Conservation (phyloP, 169 alveolate genomes). For the Cryptosporidium muris region DNA sequence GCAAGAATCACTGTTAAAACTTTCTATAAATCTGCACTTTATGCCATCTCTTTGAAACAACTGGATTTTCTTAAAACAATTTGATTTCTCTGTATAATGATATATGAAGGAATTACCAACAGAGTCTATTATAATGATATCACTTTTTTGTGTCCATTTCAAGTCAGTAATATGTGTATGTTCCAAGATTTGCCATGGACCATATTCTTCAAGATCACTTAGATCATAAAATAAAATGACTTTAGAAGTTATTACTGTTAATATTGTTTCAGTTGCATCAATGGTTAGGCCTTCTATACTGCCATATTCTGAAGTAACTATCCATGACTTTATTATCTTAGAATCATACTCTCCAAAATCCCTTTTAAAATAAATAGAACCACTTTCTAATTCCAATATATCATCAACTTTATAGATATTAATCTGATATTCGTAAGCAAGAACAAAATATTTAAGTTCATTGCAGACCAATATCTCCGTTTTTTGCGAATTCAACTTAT, state of each 20-base stretch:
- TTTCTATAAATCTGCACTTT: constrained; percentile 9
- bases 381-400: not conserved
- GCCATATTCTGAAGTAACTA: too few species aligned
- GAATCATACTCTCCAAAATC: too few species aligned
- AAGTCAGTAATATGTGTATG: constrained; percentile 13
- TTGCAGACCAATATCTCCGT: constrained; percentile 32
- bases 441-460: constrained; percentile 16
- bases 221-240: constrained; percentile 23
- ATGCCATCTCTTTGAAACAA: not conserved
- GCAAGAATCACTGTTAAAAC: not conserved
- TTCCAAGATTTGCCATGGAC: constrained; percentile 16
- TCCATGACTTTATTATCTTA: too few species aligned
- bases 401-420: constrained; percentile 7
- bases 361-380: constrained; percentile 3
- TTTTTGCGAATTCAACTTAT: not conserved
- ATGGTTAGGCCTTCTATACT: too few species aligned
- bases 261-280: not conserved
- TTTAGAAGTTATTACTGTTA: constrained; percentile 1
- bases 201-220: not conserved
- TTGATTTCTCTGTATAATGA: not conserved
- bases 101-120: constrained; percentile 19
- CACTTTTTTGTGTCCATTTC: constrained; percentile 35
- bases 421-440: constrained; percentile 18
- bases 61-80: not conserved
- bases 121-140: constrained; percentile 24